Conservation (phyloP, 2,329 filamentous ascomycete genomes). For the Colletotrichum musae region DNA sequence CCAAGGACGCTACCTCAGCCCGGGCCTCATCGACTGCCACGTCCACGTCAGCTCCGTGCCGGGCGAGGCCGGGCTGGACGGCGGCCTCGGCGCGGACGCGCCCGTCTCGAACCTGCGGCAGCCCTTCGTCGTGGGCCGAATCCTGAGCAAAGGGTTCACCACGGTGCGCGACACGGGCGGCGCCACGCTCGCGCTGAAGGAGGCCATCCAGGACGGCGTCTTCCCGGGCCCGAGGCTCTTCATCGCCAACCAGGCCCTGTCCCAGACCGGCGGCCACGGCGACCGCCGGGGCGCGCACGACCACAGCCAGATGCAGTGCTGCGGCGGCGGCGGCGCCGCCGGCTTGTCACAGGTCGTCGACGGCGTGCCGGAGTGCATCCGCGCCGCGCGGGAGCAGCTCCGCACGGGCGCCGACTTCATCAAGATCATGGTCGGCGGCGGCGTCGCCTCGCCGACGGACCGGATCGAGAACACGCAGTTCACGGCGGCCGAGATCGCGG, state of each 20-base stretch:
- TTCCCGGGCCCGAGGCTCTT: constrained; percentile 70
- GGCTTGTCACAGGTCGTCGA: constrained; percentile 64
- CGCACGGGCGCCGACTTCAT: constrained; percentile 71
- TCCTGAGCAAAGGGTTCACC: constrained; percentile 71
- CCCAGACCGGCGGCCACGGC: constrained; percentile 72
- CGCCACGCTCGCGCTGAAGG: constrained; percentile 66
- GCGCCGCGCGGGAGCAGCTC: constrained; percentile 67
- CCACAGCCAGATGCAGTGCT: constrained; percentile 53
- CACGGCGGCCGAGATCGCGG: constrained; percentile 68
- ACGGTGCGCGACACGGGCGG: constrained; percentile 72
- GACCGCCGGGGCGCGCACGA: constrained; percentile 64
- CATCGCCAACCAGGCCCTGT: constrained; percentile 67
- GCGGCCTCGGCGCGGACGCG: constrained; percentile 48
- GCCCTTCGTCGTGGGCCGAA: constrained; percentile 63
- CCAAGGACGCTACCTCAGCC: constrained; percentile 49
- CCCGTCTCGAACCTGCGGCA: constrained; percentile 59
- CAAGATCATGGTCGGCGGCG: constrained; percentile 73
- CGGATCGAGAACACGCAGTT: constrained; percentile 69
- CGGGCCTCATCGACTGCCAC: constrained; percentile 53
- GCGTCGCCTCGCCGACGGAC: constrained; percentile 70
- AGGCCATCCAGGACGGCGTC: constrained; percentile 70
- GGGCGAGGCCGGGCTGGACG: constrained; percentile 46
- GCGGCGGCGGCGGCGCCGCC: constrained; percentile 58
- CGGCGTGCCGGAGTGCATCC: constrained; percentile 68
- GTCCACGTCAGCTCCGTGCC: constrained; percentile 51